phyloP scores from a whole-genome alignment of 257 asterid species.

The Catharanthus roseus region DNA sequence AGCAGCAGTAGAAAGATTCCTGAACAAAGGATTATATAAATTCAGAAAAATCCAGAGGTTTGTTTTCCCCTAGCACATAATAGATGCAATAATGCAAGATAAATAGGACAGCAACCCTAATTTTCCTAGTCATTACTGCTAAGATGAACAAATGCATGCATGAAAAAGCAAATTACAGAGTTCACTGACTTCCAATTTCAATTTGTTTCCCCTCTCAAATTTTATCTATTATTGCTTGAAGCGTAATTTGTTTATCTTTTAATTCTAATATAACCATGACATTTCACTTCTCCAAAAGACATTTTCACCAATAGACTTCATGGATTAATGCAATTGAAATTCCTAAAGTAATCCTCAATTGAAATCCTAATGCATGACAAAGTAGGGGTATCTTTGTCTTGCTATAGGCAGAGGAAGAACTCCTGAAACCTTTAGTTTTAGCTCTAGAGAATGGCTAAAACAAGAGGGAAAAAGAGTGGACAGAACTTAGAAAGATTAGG shows the following conservation, averaged over 20 bases:
- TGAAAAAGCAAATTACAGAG: background rate
- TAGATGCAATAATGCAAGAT: background rate
- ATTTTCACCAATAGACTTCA: background rate
- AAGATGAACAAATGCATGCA: too few relatives aligned
- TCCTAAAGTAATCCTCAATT: background rate
- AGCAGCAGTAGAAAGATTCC: slow-evolving; percentile 91
- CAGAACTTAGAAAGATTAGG: too few relatives aligned
- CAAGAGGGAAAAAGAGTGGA: too few relatives aligned
- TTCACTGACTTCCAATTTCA: background rate
- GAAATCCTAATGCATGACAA: background rate
- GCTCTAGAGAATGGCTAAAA: too few relatives aligned
- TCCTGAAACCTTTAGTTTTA: too few relatives aligned
- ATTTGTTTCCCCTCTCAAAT: background rate
- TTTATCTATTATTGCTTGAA: background rate
- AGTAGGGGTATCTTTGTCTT: too few relatives aligned
- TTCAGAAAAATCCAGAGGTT: background rate
- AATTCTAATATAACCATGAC: background rate
- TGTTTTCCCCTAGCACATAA: background rate
- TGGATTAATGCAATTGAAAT: background rate
- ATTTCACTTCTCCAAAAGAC: background rate
- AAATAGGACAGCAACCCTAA: background rate
- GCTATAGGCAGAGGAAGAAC: too few relatives aligned
- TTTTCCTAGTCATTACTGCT: background rate
- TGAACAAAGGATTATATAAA: slow-evolving; percentile 23
- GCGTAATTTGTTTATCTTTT: too few relatives aligned